Conservation (phyloP, 164 flowering plant genomes). For the Macadamia integrifolia region DNA sequence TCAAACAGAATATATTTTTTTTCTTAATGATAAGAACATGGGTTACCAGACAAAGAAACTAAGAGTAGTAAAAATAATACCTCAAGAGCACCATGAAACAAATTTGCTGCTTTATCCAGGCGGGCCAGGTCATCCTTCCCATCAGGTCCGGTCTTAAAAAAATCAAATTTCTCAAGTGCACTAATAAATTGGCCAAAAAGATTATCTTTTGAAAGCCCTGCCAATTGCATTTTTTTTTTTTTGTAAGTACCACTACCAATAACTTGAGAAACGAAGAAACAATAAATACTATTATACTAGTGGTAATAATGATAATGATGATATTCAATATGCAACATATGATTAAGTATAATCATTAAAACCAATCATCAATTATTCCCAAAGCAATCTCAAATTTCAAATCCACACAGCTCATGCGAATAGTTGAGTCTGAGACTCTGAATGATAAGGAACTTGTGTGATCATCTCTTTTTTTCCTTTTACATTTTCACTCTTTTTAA, state of each 20-base stretch:
- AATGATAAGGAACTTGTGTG: no score
- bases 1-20: no score
- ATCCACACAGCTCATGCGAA: no score
- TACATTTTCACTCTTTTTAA: no score
- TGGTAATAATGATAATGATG: no score
- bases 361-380: no score
- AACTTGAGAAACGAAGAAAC: neutral
- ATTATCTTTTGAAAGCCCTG: conserved; percentile 73
- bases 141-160: conserved; percentile 42
- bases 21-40: neutral
- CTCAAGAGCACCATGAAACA: conserved; percentile 63
- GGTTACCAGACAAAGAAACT: neutral
- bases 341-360: no score
- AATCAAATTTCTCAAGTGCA: conserved; percentile 68
- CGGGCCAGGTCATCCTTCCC: conserved; percentile 62
- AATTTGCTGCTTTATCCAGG: conserved; percentile 53
- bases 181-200: conserved; percentile 69
- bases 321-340: no score
- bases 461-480: no score
- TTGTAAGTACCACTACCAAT: conserved; percentile 40
- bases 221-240: conserved; percentile 4
- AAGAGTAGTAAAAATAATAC: conserved; percentile 33
- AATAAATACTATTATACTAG: no score
- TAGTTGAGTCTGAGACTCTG: no score
- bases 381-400: no score